Percentiles rank a stretch among this genome's conserved stretches.
Conservation (phyloP, 1,284 basidiomycete species). For the Puccinia horiana region DNA sequence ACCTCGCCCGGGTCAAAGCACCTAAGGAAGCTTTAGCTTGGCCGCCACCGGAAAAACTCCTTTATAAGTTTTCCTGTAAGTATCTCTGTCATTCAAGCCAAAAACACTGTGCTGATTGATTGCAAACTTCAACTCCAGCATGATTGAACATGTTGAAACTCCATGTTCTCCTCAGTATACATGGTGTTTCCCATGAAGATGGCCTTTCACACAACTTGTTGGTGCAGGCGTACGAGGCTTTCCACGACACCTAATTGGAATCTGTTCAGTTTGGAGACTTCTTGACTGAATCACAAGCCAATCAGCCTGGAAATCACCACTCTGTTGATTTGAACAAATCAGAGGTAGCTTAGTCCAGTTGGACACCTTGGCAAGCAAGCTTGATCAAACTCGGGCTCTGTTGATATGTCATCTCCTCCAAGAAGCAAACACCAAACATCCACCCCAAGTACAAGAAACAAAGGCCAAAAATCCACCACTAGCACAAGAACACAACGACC, state of each 20-base stretch:
- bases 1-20: neutral
- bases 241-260: neutral
- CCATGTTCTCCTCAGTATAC: neutral
- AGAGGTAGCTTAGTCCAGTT: neutral
- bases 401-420: neutral
- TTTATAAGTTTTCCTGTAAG: neutral
- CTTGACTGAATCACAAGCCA: neutral
- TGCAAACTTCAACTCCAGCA: neutral
- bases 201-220: neutral
- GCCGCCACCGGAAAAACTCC: neutral
- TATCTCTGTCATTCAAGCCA: neutral
- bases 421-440: neutral
- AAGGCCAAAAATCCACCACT: neutral
- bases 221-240: neutral
- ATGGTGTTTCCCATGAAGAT: neutral
- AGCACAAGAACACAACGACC: too few species aligned
- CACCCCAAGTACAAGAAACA: neutral
- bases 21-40: neutral
- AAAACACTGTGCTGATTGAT: neutral
- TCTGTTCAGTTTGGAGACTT: neutral
- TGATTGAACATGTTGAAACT: neutral
- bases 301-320: neutral
- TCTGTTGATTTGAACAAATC: neutral
- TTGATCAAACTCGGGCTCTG: neutral
- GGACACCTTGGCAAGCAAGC: neutral